Percentiles rank a stretch among this genome's conserved stretches.
These are phyloP conservation scores for Paecilomyces sp. DNA, from an alignment of 2,329 filamentous ascomycete genomes.

Conservation along the genomic window DNA sequence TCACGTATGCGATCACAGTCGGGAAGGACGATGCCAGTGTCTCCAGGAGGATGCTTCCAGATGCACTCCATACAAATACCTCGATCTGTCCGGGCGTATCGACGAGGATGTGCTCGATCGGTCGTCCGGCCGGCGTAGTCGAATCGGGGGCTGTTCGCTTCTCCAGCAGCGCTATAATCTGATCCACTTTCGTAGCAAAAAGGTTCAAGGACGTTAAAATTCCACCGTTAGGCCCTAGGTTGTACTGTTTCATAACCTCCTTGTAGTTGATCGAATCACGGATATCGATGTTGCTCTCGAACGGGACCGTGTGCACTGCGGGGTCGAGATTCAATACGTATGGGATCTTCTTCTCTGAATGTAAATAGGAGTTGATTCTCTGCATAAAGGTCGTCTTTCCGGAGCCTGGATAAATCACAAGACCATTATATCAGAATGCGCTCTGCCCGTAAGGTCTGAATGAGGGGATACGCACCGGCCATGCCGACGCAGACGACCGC, in stretches of 20 bases:
- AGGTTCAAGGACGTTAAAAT: constrained; percentile 94
- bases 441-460: constrained; percentile 1
- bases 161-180: constrained; percentile 82
- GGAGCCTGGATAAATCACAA: constrained; percentile 51
- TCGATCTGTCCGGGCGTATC: constrained; percentile 98
- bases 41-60: constrained; percentile 86
- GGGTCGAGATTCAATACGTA: constrained; percentile 98
- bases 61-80: constrained; percentile 97
- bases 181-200: constrained; percentile 96
- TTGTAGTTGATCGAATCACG: constrained; percentile 99
- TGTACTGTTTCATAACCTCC: constrained; percentile 99
- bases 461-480: constrained; percentile 57
- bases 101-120: constrained; percentile 77
- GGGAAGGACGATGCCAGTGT: constrained; percentile 90
- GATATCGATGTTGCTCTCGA: constrained; percentile 97
- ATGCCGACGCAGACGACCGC: constrained; percentile 93
- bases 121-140: constrained; percentile 40
- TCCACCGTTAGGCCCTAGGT: constrained; percentile 91
- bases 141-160: constrained; percentile 65
- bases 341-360: constrained; percentile 69
- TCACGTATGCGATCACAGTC: constrained; percentile 93
- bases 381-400: constrained; percentile 99
- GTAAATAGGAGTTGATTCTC: constrained; percentile 87
- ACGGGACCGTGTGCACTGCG: constrained; percentile 85
- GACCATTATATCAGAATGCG: not conserved